Evolutionary conservation across 192 early-diverging fungal species (phyloP), one percentile per base, ranked within the genome.

Genomic region (Geosiphon pyriformis): DNA sequence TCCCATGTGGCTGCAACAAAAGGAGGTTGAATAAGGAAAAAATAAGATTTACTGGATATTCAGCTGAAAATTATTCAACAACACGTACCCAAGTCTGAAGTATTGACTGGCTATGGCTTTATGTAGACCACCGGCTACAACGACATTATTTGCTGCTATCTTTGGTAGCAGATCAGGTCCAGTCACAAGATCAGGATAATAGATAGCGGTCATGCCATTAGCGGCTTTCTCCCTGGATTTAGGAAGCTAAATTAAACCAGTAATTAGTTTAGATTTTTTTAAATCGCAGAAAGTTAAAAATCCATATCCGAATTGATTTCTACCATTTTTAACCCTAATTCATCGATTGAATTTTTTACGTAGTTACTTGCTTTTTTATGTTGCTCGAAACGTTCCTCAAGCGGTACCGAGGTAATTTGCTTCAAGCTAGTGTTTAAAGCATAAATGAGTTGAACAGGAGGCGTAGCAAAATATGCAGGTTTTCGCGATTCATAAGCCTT

Each of bases 401-500:
- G 78, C 46, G 85, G 74, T 27, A 78, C 72, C 37, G 78, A 74
- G 54, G 72, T 76, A 49, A 91, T 80, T 77, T 91, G 89, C 73
- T 83, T 80, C 59, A 98, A 83, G 57, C 90, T 89, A 25, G 86
- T 81, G 72, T 93, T 82, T 33, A 98, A 88, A 26, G 94, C 93
- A 75, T 87, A 82, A 74, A 98, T 84, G 42, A 90, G 83, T 80
- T 95, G 93, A 52, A 98, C 96, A 50, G 92, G 86, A 12, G 96
- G 96, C 30, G 96, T 98, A 58, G 94, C 96, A 85, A 98, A 98
- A 80, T 98, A 98, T 59, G 85, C 84, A 29, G 88, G 85, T 61
- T 93, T 91, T 63, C 93, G 86, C 0, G 87, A 86, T 80, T 98
- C 96, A 79, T 98, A 98, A 30, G 92, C 87, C 67, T 86, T 77